A percentile compares a stretch with the other conserved stretches of the same genome.
Conservation (phyloP, 1,284 basidiomycete species). For the Neolentinus lepideus region DNA sequence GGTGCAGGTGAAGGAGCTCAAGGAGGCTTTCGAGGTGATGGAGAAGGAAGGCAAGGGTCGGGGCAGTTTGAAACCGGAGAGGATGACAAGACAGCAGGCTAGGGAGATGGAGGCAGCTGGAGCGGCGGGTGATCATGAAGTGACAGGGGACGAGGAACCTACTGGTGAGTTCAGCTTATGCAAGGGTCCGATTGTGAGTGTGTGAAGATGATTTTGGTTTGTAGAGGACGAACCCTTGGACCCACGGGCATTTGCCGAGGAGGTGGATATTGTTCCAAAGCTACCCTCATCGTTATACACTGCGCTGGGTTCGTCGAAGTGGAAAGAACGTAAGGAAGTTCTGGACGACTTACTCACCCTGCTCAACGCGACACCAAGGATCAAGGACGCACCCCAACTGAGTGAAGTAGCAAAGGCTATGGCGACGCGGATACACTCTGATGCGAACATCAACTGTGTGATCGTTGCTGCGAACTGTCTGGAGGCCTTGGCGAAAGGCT, state of each 20-base stretch:
- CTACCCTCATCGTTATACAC: constrained; percentile 73
- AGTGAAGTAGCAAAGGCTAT: constrained; percentile 72
- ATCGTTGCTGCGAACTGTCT: constrained; percentile 84
- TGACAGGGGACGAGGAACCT: constrained; percentile 28
- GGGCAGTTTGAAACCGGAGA: constrained; percentile 72
- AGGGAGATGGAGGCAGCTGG: constrained; percentile 59
- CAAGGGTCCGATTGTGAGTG: not conserved
- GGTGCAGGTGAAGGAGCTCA: constrained; percentile 96
- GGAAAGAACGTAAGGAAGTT: constrained; percentile 96
- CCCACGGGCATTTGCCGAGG: constrained; percentile 80
- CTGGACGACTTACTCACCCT: constrained; percentile 79
- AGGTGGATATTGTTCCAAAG: constrained; percentile 71
- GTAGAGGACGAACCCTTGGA: constrained; percentile 55
- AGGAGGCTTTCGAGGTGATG: constrained; percentile 82
- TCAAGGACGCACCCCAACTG: constrained; percentile 73
- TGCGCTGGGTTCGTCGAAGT: constrained; percentile 84
- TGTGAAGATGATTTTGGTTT: not conserved
- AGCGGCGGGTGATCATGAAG: constrained; percentile 36
- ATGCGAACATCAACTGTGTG: constrained; percentile 96
- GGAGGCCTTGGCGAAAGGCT: constrained; percentile 81
- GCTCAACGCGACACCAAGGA: constrained; percentile 67
- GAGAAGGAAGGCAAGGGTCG: constrained; percentile 81
- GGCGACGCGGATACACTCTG: constrained; percentile 78
- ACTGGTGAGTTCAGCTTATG: constrained; percentile 20
- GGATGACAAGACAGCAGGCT: constrained; percentile 75